Conservation (phyloP, 495 filamentous ascomycete species). For the Chaetomium tenue region DNA sequence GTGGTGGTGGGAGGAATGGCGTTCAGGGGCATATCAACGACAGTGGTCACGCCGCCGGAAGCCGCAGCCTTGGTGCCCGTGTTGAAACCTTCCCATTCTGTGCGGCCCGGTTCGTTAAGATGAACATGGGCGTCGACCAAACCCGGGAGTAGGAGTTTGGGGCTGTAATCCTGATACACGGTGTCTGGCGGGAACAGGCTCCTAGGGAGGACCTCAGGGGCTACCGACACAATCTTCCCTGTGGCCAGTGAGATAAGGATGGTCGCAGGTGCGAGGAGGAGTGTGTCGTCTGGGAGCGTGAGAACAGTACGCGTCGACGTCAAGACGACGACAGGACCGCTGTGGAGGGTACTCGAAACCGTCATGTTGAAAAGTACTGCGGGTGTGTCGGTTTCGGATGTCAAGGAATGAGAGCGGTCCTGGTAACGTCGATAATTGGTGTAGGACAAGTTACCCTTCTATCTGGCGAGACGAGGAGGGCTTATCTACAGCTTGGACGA, state of each 20-base stretch:
- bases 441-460: not conserved
- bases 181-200: constrained; percentile 69
- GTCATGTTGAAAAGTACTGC: constrained; percentile 17
- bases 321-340: constrained; percentile 56
- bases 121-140: constrained; percentile 97
- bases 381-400: not conserved
- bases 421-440: not conserved
- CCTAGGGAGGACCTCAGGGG: constrained; percentile 67
- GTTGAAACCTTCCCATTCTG: constrained; percentile 98
- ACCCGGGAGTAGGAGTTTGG: constrained; percentile 84
- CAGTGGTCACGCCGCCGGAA: constrained; percentile 95
- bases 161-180: constrained; percentile 79
- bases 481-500: constrained; percentile 6
- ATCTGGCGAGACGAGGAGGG: not conserved
- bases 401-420: not conserved
- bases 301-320: constrained; percentile 80
- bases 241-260: constrained; percentile 73
- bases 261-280: constrained; percentile 60
- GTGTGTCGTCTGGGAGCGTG: constrained; percentile 59
- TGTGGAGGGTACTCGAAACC: constrained; percentile 6
- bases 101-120: constrained; percentile 94
- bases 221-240: constrained; percentile 81
- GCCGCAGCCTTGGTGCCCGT: constrained; percentile 92
- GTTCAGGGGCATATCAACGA: constrained; percentile 97
- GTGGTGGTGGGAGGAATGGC: constrained; percentile 97